A percentile compares a stretch with the other conserved stretches of the same genome.
These are phyloP conservation scores for Thuja plicata DNA, from an alignment of 83 land plant species.

Conservation along the genomic window DNA sequence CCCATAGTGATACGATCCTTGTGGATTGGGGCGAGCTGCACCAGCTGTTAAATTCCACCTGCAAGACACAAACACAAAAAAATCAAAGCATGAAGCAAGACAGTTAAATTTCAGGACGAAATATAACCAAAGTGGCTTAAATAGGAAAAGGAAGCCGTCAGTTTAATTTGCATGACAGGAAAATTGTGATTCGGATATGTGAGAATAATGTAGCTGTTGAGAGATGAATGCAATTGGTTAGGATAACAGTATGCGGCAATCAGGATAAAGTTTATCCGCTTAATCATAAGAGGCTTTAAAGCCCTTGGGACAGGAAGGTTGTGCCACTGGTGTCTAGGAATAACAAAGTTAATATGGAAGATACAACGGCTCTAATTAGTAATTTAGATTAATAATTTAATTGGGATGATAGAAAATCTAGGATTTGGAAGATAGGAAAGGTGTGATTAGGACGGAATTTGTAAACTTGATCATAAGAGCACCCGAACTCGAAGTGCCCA, in stretches of 20 bases:
- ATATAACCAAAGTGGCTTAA: neutral
- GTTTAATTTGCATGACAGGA: neutral
- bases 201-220: neutral
- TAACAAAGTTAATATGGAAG: neutral
- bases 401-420: neutral
- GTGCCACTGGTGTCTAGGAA: neutral
- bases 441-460: neutral
- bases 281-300: neutral
- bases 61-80: slow-evolving; percentile 10
- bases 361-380: neutral
- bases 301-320: neutral
- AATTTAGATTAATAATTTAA: neutral
- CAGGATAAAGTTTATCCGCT: neutral
- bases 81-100: neutral
- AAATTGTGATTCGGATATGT: neutral
- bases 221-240: neutral
- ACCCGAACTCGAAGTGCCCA: neutral
- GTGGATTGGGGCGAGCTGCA: slow-evolving; percentile 69
- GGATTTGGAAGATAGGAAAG: neutral
- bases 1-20: slow-evolving; percentile 69
- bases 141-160: neutral
- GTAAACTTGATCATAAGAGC: neutral
- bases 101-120: neutral
- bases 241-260: neutral
- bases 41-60: slow-evolving; percentile 64